These are phyloP conservation scores for Penicillium brasilianum DNA, from an alignment of 2,329 filamentous ascomycete genomes.

Conservation along the genomic window DNA sequence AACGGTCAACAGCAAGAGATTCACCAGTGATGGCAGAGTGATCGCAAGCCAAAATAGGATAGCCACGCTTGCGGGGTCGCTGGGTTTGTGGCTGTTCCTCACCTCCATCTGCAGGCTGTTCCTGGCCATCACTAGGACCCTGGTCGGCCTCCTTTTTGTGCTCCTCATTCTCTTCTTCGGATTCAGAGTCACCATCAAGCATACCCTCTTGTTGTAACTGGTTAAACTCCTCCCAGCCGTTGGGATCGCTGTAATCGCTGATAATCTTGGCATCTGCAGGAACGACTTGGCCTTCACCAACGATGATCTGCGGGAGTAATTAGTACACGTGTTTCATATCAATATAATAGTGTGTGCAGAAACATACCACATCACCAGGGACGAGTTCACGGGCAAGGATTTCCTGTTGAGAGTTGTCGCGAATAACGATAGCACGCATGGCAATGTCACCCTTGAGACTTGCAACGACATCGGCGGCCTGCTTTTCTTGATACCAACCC, in stretches of 20 bases:
- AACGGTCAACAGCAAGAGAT: constrained; percentile 69
- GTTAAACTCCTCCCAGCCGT: constrained; percentile 70
- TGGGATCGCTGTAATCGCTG: constrained; percentile 70
- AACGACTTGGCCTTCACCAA: constrained; percentile 73
- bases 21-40: constrained; percentile 82
- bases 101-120: constrained; percentile 21
- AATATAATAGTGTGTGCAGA: background rate
- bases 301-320: constrained; percentile 58
- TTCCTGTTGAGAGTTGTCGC: constrained; percentile 68
- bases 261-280: constrained; percentile 73
- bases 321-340: constrained; percentile 19
- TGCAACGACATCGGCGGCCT: constrained; percentile 77
- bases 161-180: constrained; percentile 59
- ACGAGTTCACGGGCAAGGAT: constrained; percentile 74
- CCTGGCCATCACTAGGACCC: constrained; percentile 11
- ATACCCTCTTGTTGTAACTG: constrained; percentile 67
- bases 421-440: constrained; percentile 71
- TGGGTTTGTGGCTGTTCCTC: constrained; percentile 16
- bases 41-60: constrained; percentile 71
- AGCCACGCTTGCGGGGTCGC: constrained; percentile 55
- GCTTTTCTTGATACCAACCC: constrained; percentile 82
- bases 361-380: constrained; percentile 73
- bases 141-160: constrained; percentile 58
- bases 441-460: constrained; percentile 79
- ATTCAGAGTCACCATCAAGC: constrained; percentile 55